These are phyloP conservation scores for Exophiala dermatitidis DNA, from an alignment of 2,329 filamentous ascomycete genomes.

Conservation along the genomic window DNA sequence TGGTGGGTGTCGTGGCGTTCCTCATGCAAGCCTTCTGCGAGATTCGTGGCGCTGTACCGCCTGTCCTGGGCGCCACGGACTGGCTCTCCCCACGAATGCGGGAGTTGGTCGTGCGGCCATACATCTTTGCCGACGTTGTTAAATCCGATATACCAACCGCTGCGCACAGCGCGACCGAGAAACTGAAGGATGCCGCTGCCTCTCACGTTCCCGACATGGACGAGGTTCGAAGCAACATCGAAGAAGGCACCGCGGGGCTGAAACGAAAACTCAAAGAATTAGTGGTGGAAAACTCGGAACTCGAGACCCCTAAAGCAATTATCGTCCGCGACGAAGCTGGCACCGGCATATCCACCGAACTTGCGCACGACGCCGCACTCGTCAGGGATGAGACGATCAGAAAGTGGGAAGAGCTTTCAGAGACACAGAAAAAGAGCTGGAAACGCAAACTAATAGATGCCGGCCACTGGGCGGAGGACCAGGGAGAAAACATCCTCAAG, in stretches of 20 bases:
- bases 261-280: slow-evolving; percentile 22
- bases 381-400: slow-evolving; percentile 32
- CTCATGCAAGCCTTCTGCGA: slow-evolving; percentile 57
- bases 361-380: slow-evolving; percentile 26
- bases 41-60: slow-evolving; percentile 50
- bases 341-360: slow-evolving; percentile 36
- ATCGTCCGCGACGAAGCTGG: slow-evolving; percentile 28
- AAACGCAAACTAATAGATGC: slow-evolving; percentile 60
- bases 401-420: slow-evolving; percentile 64
- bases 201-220: slow-evolving; percentile 9
- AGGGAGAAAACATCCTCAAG: slow-evolving; percentile 69
- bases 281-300: slow-evolving; percentile 19
- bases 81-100: slow-evolving; percentile 50
- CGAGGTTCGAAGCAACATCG: slow-evolving; percentile 5
- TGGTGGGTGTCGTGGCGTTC: slow-evolving; percentile 57
- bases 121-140: slow-evolving; percentile 29
- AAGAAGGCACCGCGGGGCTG: slow-evolving; percentile 5
- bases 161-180: slow-evolving; percentile 15
- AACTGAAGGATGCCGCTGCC: slow-evolving; percentile 9
- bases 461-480: slow-evolving; percentile 70
- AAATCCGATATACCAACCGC: slow-evolving; percentile 11
- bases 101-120: slow-evolving; percentile 36
- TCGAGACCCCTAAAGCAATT: slow-evolving; percentile 26
- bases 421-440: slow-evolving; percentile 60
- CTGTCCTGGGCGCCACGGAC: slow-evolving; percentile 50